A percentile compares a stretch with the other conserved stretches of the same genome.
phyloP scores from a whole-genome alignment of 164 flowering plant genomes.

The Santalum album region DNA sequence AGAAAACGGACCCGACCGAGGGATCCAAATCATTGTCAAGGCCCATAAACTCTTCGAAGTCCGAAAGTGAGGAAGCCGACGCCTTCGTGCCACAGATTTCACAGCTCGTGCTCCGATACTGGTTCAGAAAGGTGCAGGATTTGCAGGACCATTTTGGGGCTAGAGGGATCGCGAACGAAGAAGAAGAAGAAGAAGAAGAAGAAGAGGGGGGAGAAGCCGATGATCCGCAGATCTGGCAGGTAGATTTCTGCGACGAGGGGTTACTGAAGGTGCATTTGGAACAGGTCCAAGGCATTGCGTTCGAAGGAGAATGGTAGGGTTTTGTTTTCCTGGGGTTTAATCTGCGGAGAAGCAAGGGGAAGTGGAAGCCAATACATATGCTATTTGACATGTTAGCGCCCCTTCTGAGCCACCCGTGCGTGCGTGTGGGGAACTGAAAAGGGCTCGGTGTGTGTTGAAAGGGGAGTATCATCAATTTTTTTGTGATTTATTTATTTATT shows the following conservation, averaged over 20 bases:
- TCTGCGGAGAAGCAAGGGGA: not conserved
- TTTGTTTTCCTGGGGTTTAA: not conserved
- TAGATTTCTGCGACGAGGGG: conserved; percentile 35
- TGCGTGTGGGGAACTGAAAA: too few species aligned
- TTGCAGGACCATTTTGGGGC: conserved; percentile 59
- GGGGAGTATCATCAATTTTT: too few species aligned
- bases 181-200: conserved; percentile 16
- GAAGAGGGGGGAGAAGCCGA: conserved; percentile 23
- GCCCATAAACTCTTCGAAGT: conserved; percentile 30
- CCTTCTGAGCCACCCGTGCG: too few species aligned
- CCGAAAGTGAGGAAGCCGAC: conserved; percentile 25
- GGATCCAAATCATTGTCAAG: conserved; percentile 25
- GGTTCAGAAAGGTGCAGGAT: conserved; percentile 66
- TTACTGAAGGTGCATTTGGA: conserved; percentile 63
- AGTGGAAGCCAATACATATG: not conserved
- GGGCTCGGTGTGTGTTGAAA: too few species aligned
- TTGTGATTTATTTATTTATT: too few species aligned
- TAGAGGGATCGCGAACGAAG: conserved; percentile 16
- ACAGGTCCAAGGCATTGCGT: conserved; percentile 50
- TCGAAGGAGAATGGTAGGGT: not conserved
- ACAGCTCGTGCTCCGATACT: conserved; percentile 28
- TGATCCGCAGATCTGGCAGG: conserved; percentile 52
- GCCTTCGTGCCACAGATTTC: conserved; percentile 51
- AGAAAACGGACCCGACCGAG: conserved; percentile 60
- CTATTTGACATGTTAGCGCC: too few species aligned